A percentile compares a stretch with the other conserved stretches of the same genome.
Conservation (phyloP, 2,329 filamentous ascomycete species). For the Aspergillus latus region DNA sequence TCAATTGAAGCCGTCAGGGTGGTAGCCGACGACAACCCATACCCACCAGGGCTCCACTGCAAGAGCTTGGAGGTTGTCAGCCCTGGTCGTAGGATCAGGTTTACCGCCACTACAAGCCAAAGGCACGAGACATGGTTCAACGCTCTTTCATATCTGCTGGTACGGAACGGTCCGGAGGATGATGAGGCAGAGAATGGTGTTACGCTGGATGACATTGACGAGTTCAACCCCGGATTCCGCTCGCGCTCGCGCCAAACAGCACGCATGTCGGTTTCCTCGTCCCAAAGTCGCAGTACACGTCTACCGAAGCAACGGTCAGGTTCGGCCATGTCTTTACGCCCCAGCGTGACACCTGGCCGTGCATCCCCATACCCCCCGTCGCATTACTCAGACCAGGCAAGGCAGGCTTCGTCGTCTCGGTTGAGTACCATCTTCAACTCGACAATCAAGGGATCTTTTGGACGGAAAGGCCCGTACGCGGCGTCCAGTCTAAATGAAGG, state of each 20-base stretch:
- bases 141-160: conserved; percentile 85
- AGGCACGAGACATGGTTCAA: conserved; percentile 99
- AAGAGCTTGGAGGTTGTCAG: conserved; percentile 91
- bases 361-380: conserved; percentile 35
- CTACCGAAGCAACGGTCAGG: conserved; percentile 56
- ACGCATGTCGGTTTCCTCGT: conserved; percentile 70
- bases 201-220: conserved; percentile 62
- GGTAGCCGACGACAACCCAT: conserved; percentile 90
- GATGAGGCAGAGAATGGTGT: conserved; percentile 60
- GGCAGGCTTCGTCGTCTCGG: conserved; percentile 48
- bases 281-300: conserved; percentile 70
- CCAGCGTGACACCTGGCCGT: conserved; percentile 37
- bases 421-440: conserved; percentile 50
- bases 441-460: conserved; percentile 52
- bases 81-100: conserved; percentile 84
- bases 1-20: conserved; percentile 90
- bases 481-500: conserved; percentile 39
- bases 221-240: conserved; percentile 74
- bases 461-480: conserved; percentile 44
- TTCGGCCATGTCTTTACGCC: conserved; percentile 41
- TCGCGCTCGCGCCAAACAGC: conserved; percentile 57
- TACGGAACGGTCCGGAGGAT: conserved; percentile 64
- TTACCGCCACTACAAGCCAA: conserved; percentile 90
- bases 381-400: conserved; percentile 36
- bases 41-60: conserved; percentile 88